Evolutionary conservation across 2,329 filamentous ascomycete species (phyloP), one percentile per base, ranked within the genome.

Genomic region (Neofusicoccum sp.): DNA sequence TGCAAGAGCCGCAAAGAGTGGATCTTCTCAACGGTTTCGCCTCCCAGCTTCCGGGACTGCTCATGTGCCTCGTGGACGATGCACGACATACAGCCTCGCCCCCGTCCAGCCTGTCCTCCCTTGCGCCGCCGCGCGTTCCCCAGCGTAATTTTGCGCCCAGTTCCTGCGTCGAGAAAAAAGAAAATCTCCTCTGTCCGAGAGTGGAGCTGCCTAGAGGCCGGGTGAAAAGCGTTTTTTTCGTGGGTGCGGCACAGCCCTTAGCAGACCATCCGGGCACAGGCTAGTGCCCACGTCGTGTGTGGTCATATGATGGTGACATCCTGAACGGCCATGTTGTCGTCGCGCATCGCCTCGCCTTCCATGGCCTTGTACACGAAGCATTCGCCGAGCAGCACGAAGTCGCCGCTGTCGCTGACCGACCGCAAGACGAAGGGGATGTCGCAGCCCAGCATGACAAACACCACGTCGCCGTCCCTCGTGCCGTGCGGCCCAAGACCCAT

Each of bases 291-390:
- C 20, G 20, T 20, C 20, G 20, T 20, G 38, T 20, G 7, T 34
- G 51, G 40, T 60, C 48, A 60, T 53, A 44, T 56, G 48, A 61
- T 56, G 47, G 49, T 47, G 43, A 56, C 48, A 51, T 61, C 59
- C 30, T 24, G 59, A 33, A 61, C 59, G 12, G 49, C 47, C 3
- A 41, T 56, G 41, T 34, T 36, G n/a, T 61, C 38, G 49, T 54
- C 41, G 49, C 49, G 31, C 38, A 56, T 60, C n/a, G 48, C 47
- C 44, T 60, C 47, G 20, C 48, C 57, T n/a, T 56, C 57, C 61
- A 62, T 62, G 49, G 44, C 26, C 38, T 58, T 49, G 44, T 62
- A 34, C 34, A 60, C 56, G 57, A 45, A 60, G 54, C 61, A 62
- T 33, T 62, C 61, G 14, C 61, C 61, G 11, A 60, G 24, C 9